Base-by-base conservation (phyloP, 2,329 filamentous ascomycete species). In the Hyphodiscus sp. region DNA sequence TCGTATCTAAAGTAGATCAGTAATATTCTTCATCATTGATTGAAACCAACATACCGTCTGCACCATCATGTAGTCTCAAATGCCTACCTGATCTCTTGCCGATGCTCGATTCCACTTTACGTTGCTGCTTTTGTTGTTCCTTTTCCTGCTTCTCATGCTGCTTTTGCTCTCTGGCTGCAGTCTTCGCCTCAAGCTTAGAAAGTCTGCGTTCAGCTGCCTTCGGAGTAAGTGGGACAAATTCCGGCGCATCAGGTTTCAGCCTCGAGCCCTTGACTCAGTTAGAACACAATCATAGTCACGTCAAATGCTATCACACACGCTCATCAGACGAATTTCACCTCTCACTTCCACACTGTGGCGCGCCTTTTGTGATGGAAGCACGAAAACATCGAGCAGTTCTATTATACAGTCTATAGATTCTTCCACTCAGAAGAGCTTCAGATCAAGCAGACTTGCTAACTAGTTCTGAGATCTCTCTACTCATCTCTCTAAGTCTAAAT, bases 231-330 rank as follows among this genome's bases (percentile, higher is more conserved):
- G 70, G 71, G 44, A 73, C 55, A 55, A 73, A 73, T 52, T 70
- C 70, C 16, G 70, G 70, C n/a, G 70, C 70, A 50, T 73, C 69
- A 8, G 70, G 66, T 56, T 71, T 74, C 51, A 67, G 53, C 42
- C 57, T 68, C 13, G 64, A 67, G 18, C 57, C 60, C 60, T 63
- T 56, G 30, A n/a, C 29, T 41, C 42, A 46, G 53, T 55, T 58
- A 58, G 56, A 42, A 2, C 23, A 8, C 23, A 26, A 8, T 26
- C 23, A 26, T 26, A 26, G 23, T 20, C 15, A 33, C 10, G 18
- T 41, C 29, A 18, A 20, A 3, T 41, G 19, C 15, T 11, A 41
- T 46, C 42, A n/a, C 46, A n/a, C n/a, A 16, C 46, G 30, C 2
- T n/a, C 43, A 19, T 45, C 29, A 30, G 19, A 19, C 3, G 9